phyloP scores from a whole-genome alignment of 1,284 basidiomycete genomes.

The Fomes fomentarius region DNA sequence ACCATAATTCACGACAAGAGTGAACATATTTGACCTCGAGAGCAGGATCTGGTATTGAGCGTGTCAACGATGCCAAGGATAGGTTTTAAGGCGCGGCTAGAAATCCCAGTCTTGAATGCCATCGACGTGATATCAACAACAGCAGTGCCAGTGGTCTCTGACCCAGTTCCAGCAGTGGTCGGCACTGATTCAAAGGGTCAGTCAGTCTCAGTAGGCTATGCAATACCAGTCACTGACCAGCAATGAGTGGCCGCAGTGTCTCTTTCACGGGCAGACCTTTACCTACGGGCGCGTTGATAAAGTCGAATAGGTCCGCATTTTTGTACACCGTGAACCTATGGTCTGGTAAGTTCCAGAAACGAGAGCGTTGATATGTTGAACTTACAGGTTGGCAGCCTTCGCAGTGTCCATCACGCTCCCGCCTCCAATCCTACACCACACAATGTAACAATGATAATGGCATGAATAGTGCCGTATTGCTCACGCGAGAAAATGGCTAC shows the following conservation, averaged over 20 bases:
- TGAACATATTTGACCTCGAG: constrained; percentile 29
- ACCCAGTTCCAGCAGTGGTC: constrained; percentile 97
- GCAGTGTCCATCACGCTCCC: constrained; percentile 97
- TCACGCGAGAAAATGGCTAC: constrained; percentile 93
- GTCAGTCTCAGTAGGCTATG: no score
- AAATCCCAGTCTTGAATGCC: constrained; percentile 96
- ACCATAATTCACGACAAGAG: constrained; percentile 24
- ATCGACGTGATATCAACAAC: constrained; percentile 92
- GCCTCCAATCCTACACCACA: constrained; percentile 91
- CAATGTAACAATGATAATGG: constrained; percentile 1
- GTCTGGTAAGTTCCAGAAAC: no score
- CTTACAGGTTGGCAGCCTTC: constrained; percentile 89
- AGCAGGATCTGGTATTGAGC: constrained; percentile 68
- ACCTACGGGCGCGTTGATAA: constrained; percentile 96
- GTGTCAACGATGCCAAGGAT: constrained; percentile 85
- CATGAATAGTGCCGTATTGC: constrained; percentile 25
- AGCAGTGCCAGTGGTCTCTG: constrained; percentile 97
- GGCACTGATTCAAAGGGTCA: no score
- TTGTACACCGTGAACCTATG: constrained; percentile 89
- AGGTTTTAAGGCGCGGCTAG: constrained; percentile 90
- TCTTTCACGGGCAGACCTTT: constrained; percentile 87
- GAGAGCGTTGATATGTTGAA: no score
- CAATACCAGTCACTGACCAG: constrained; percentile 44
- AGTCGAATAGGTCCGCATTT: constrained; percentile 91
- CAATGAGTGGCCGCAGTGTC: constrained; percentile 84